Conservation (phyloP, 805 yeast species). For the Vanderwaltozyma tropicalis region DNA sequence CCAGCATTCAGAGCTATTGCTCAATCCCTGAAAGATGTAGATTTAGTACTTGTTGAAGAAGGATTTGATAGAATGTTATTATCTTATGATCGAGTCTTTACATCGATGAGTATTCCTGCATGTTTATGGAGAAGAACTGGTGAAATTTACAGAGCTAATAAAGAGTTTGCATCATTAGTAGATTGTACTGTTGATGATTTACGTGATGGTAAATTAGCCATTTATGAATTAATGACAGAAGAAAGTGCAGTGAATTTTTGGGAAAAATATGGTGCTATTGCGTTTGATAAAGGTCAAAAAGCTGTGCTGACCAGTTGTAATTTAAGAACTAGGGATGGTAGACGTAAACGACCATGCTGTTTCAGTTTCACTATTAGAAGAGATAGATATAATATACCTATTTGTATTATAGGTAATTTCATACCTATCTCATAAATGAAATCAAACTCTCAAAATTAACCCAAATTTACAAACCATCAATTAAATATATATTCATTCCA, state of each 20-base stretch:
- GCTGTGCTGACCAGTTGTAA: conserved; percentile 91
- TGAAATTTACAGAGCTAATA: conserved; percentile 88
- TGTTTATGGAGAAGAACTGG: conserved; percentile 97
- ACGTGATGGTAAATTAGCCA: conserved; percentile 84
- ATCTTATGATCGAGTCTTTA: conserved; percentile 89
- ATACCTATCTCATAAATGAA: conserved; percentile 48
- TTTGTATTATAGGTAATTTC: conserved; percentile 91
- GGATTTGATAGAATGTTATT: conserved; percentile 86
- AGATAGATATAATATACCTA: conserved; percentile 88
- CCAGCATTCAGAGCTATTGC: conserved; percentile 94
- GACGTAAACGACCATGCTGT: conserved; percentile 74
- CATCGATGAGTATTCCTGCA: conserved; percentile 96
- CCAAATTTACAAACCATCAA: background rate
- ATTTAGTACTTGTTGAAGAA: conserved; percentile 85
- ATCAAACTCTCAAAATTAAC: too few species aligned
- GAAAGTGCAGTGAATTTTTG: conserved; percentile 94
- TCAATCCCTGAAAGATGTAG: conserved; percentile 78
- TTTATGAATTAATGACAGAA: conserved; percentile 89
- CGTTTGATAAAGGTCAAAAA: conserved; percentile 90
- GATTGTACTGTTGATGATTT: conserved; percentile 84
- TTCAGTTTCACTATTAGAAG: conserved; percentile 89
- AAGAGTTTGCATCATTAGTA: conserved; percentile 88
- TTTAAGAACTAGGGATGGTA: conserved; percentile 71
- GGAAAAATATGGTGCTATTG: conserved; percentile 95
- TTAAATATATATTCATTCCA: too few species aligned